phyloP scores from a whole-genome alignment of 2,329 filamentous ascomycete species.

The Westerdykella ornata region DNA sequence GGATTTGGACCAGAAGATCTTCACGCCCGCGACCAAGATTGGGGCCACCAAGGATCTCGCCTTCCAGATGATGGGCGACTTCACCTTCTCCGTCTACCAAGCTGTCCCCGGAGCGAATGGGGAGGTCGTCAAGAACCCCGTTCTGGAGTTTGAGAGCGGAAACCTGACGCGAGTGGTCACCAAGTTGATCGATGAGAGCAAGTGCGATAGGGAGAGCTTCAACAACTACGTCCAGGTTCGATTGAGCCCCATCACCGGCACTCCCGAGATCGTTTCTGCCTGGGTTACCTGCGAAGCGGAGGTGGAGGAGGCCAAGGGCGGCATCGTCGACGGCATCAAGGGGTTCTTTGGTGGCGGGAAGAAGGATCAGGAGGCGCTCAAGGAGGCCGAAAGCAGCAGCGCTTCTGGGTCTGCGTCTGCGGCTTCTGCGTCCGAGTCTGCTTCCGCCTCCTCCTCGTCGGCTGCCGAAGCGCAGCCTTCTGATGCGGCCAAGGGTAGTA shows the following conservation, averaged over 20 bases:
- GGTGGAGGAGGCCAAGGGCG: constrained; percentile 62
- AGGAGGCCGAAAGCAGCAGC: constrained; percentile 43
- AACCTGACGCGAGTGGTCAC: constrained; percentile 83
- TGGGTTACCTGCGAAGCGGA: constrained; percentile 80
- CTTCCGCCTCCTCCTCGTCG: constrained; percentile 34
- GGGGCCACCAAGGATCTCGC: constrained; percentile 77
- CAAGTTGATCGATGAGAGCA: constrained; percentile 68
- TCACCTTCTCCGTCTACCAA: constrained; percentile 74
- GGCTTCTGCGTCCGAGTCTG: constrained; percentile 39
- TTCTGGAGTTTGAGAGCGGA: constrained; percentile 63
- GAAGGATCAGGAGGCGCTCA: constrained; percentile 69
- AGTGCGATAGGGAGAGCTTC: constrained; percentile 69
- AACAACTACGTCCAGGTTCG: constrained; percentile 72
- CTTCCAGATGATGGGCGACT: constrained; percentile 75
- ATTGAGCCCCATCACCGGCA: constrained; percentile 64
- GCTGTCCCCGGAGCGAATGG: constrained; percentile 49
- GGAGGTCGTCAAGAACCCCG: constrained; percentile 50
- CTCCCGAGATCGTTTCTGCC: constrained; percentile 71
- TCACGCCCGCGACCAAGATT: constrained; percentile 67
- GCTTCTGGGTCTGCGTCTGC: constrained; percentile 42
- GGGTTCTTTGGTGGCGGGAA: constrained; percentile 90
- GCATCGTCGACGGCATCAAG: constrained; percentile 89
- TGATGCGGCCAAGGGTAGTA: constrained; percentile 46
- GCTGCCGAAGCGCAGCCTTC: constrained; percentile 41
- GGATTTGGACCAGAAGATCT: constrained; percentile 72